These are phyloP conservation scores for Sordariomycetes sp. DNA, from an alignment of 2,329 filamentous ascomycete genomes.

Conservation along the genomic window DNA sequence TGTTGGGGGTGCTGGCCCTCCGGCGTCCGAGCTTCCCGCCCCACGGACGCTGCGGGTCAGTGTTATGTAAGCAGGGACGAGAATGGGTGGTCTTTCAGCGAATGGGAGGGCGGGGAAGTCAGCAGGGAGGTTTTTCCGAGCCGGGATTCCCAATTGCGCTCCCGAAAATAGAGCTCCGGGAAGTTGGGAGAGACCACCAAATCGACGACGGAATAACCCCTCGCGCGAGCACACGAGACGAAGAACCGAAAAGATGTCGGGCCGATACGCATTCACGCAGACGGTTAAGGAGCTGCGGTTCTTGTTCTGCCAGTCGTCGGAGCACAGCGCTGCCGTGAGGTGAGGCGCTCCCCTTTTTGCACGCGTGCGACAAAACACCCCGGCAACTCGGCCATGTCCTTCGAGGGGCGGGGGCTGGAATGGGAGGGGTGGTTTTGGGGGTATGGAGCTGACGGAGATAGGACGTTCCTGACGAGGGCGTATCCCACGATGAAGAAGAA, in stretches of 20 bases:
- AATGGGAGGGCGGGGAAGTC: neutral
- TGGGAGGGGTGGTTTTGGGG: neutral
- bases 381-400: neutral
- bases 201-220: neutral
- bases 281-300: constrained; percentile 92
- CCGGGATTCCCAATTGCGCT: neutral
- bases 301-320: constrained; percentile 89
- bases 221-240: constrained; percentile 2
- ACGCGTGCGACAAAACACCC: neutral
- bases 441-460: constrained; percentile 22
- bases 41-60: neutral
- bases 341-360: constrained; percentile 29
- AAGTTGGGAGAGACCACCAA: neutral
- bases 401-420: neutral
- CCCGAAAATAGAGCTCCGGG: neutral
- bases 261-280: constrained; percentile 86
- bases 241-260: constrained; percentile 56
- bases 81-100: neutral
- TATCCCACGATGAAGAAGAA: constrained; percentile 99
- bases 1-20: neutral
- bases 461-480: constrained; percentile 78
- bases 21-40: neutral
- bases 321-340: constrained; percentile 83
- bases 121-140: neutral
- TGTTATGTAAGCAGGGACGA: neutral